These are phyloP conservation scores for Corynascus novoguineensis DNA, from an alignment of 495 filamentous ascomycete genomes.

Conservation along the genomic window DNA sequence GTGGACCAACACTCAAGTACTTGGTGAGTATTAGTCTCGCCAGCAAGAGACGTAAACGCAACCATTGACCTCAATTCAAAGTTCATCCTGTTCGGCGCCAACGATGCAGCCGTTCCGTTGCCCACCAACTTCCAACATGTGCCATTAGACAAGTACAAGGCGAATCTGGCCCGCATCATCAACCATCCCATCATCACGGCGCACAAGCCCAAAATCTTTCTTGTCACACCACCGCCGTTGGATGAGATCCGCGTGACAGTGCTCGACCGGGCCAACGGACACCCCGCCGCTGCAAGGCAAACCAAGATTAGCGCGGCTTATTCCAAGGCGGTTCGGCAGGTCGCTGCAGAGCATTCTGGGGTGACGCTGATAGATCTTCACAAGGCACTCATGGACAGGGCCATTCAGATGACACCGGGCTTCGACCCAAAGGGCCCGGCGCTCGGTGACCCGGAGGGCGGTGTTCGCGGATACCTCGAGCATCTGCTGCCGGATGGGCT, in stretches of 20 bases:
- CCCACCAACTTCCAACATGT: constrained; percentile 61
- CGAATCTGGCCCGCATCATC: constrained; percentile 64
- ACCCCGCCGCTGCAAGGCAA: constrained; percentile 50
- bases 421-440: constrained; percentile 36
- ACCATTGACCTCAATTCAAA: constrained; percentile 29
- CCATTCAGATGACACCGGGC: constrained; percentile 38
- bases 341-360: constrained; percentile 53
- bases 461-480: constrained; percentile 42
- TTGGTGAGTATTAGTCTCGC: constrained; percentile 48
- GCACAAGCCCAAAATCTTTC: constrained; percentile 66
- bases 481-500: constrained; percentile 48
- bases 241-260: constrained; percentile 63
- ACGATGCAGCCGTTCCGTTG: constrained; percentile 66
- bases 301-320: constrained; percentile 62
- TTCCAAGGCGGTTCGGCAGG: constrained; percentile 60
- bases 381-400: constrained; percentile 60
- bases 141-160: constrained; percentile 63
- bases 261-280: constrained; percentile 48
- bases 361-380: constrained; percentile 71
- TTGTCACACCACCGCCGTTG: constrained; percentile 74
- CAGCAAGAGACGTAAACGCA: too few relatives aligned
- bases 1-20: constrained; percentile 52
- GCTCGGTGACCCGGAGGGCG: constrained; percentile 39
- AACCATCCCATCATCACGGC: constrained; percentile 60
- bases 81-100: constrained; percentile 81